phyloP scores from a whole-genome alignment of 2,329 filamentous ascomycete genomes.

The Trichoderma sp. region DNA sequence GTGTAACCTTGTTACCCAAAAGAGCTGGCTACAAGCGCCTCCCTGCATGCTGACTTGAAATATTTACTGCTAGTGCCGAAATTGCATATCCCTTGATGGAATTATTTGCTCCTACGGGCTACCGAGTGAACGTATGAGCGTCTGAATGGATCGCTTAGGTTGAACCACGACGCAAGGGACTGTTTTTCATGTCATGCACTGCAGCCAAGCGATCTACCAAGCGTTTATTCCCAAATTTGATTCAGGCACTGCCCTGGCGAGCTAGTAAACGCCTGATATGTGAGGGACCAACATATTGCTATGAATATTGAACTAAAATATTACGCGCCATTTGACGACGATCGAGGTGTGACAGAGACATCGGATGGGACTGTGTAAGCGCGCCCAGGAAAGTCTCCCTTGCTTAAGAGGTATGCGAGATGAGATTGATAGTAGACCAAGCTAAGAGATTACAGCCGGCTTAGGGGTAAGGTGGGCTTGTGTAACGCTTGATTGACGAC shows the following conservation, averaged over 20 bases:
- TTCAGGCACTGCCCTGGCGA: not conserved
- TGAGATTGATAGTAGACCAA: not conserved
- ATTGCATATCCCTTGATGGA: not conserved
- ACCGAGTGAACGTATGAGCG: not conserved
- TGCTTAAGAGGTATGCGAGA: not conserved
- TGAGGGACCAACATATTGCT: not conserved
- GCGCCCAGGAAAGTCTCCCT: not conserved
- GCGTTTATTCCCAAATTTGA: not conserved
- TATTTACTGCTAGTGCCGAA: not conserved
- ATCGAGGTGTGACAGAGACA: not conserved
- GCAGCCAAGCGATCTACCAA: not conserved
- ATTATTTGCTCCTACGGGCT: not conserved
- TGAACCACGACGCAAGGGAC: not conserved
- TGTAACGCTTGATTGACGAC: not conserved
- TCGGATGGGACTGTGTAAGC: conserved; percentile 4
- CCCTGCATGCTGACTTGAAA: not conserved
- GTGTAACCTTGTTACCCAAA: not conserved
- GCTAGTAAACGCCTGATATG: not conserved
- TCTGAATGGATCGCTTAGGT: not conserved
- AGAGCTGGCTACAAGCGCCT: not conserved
- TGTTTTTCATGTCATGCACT: not conserved
- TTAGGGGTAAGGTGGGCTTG: not conserved
- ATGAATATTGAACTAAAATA: not conserved
- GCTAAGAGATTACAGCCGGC: not conserved
- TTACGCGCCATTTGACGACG: not conserved